Conservation (phyloP, 2,329 filamentous ascomycete species). For the Neopestalotiopsis clavispora region DNA sequence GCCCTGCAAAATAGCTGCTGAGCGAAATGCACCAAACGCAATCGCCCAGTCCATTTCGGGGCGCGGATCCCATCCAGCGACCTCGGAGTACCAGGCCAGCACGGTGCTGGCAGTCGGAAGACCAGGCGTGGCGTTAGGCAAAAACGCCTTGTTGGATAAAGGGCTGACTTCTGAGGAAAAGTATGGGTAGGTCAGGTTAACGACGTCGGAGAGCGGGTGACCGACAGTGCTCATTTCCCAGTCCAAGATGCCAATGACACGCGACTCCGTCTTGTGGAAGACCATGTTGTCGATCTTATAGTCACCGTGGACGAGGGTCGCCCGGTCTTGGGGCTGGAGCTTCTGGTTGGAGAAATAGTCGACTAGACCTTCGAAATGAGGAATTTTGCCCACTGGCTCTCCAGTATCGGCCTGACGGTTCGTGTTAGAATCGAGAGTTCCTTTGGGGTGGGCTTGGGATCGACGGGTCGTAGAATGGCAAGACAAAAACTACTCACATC, state of each 20-base stretch:
- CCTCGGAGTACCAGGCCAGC: conserved; percentile 44
- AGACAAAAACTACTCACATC: conserved; percentile 58
- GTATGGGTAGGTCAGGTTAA: conserved; percentile 63
- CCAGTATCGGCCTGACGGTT: conserved; percentile 56
- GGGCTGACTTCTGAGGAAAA: conserved; percentile 13
- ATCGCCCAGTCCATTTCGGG: conserved; percentile 62
- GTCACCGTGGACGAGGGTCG: conserved; percentile 84
- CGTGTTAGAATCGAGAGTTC: background rate
- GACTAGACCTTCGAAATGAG: conserved; percentile 80
- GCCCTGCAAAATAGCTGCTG: conserved; percentile 72
- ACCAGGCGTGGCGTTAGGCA: conserved; percentile 65
- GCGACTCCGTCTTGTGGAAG: conserved; percentile 85
- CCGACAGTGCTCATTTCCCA: conserved; percentile 99
- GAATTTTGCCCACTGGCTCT: conserved; percentile 75
- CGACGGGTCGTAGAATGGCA: too few species aligned
- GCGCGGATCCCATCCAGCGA: conserved; percentile 71
- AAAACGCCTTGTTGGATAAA: conserved; percentile 47
- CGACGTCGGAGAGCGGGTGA: conserved; percentile 85
- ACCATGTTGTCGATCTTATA: conserved; percentile 90
- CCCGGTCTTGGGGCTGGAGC: conserved; percentile 76
- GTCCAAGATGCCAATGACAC: conserved; percentile 89
- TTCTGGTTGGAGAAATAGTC: conserved; percentile 72
- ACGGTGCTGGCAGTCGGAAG: conserved; percentile 52
- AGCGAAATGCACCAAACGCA: conserved; percentile 63
- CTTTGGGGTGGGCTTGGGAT: background rate